phyloP scores from a whole-genome alignment of 2,329 filamentous ascomycete species.

The Fusarium multiceps region DNA sequence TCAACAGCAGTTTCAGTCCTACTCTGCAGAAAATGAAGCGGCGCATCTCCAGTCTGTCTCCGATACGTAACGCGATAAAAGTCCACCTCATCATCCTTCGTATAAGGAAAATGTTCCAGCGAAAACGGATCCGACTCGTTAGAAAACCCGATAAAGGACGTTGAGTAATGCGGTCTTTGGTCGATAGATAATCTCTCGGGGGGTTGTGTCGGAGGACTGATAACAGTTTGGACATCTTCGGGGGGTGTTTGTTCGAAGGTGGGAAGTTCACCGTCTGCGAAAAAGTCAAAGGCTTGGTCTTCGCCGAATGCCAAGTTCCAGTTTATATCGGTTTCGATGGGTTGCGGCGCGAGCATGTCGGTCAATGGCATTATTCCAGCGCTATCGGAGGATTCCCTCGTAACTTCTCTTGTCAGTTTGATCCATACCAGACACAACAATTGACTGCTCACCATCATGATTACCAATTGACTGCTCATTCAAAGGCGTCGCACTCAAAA shows the following conservation, averaged over 20 bases:
- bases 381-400: not conserved
- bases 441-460: not conserved
- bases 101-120: not conserved
- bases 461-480: accelerated
- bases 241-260: not conserved
- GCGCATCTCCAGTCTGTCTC: not conserved
- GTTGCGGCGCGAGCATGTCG: not conserved
- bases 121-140: not conserved
- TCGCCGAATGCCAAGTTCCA: not conserved
- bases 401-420: not conserved
- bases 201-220: not conserved
- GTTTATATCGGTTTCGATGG: not conserved
- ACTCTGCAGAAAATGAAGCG: not conserved
- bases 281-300: slow-evolving; percentile 6
- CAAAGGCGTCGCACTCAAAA: not conserved
- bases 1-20: not conserved
- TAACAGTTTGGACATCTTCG: not conserved
- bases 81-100: not conserved
- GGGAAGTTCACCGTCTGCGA: slow-evolving; percentile 1
- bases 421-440: not conserved
- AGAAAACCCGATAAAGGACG: not conserved
- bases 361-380: not conserved
- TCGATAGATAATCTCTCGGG: not conserved
- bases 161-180: not conserved
- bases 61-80: slow-evolving; percentile 10